Base-by-base conservation (phyloP, 2,329 filamentous ascomycete genomes). In the Aspergillus novoparasiticus region DNA sequence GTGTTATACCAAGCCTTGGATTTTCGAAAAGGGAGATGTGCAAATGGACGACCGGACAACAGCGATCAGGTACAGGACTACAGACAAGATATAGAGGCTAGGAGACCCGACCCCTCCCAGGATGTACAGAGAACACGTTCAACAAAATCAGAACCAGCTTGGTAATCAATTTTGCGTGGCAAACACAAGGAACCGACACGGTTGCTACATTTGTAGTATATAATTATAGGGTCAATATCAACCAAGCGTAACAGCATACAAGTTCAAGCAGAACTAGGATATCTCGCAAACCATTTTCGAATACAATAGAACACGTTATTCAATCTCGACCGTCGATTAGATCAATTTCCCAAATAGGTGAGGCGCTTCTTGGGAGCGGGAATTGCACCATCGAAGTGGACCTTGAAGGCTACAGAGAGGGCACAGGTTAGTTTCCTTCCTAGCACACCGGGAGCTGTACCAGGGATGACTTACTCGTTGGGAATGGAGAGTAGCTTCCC, bases 401-500 rank as follows among this genome's bases (percentile, higher is more conserved):
- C 73, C 69, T 81, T 81, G 69, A 81, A 77, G n/a, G 78, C 77
- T 79, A 55, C 45, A 64, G 43, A 23, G 45, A 55, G 56, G 32
- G 60, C 34, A n/a, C 4, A 21, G 30, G 34, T 73, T 65, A 70
- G 72, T 67, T 28, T 54, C 34, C 3, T 14, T 21, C 19, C 12
- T 8, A 14, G 19, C 16, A 14, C 2, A 16, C 14, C 36, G 11
- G 12, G 12, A 55, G 4, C n/a, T 19, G 10, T n/a, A n/a, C 48
- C 9, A 32, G 16, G 19, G 12, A 28, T n/a, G 12, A 50, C 76
- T 75, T 71, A 79, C 76, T 78, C 59, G 74, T 79, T 21, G 82
- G 82, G 73, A 84, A 87, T 26, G 83, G 80, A 64, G 81, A 85
- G 68, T 82, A 83, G 23, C 79, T 79, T 19, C 87, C 85, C 80